Evolutionary conservation across 768 basidiomycete species (phyloP).

Genomic region (Tricholoma saponaceum): DNA sequence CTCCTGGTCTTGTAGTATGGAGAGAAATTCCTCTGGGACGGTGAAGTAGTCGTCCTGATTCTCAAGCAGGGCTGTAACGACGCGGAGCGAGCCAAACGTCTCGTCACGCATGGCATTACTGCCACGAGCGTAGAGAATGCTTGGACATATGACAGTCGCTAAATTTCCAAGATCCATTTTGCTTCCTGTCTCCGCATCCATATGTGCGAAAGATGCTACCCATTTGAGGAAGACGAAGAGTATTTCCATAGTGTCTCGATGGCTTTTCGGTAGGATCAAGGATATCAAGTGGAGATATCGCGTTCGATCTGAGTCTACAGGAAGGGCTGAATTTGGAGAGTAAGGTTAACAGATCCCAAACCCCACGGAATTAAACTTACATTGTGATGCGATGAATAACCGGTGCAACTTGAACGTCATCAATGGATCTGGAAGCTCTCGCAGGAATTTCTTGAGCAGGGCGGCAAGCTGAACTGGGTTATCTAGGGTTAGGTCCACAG

Average conservation of each 20-base stretch:
- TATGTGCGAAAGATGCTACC: conserved; percentile 98
- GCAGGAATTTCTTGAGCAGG: conserved; percentile 92
- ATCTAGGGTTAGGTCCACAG: conserved; percentile 90
- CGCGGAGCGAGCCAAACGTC: conserved; percentile 85
- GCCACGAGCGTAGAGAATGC: conserved; percentile 88
- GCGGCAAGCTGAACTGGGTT: conserved; percentile 98
- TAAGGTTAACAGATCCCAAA: conserved; percentile 3
- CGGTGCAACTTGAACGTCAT: conserved; percentile 93
- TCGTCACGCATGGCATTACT: conserved; percentile 88
- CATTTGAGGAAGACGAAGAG: conserved; percentile 98
- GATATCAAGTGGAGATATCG: conserved; percentile 84
- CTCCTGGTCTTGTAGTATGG: conserved; percentile 87
- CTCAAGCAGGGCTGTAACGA: conserved; percentile 83
- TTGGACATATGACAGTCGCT: conserved; percentile 97
- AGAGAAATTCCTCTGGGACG: conserved; percentile 87
- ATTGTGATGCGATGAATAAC: conserved; percentile 81
- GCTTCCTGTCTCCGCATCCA: conserved; percentile 95
- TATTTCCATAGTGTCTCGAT: conserved; percentile 97
- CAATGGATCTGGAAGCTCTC: conserved; percentile 94
- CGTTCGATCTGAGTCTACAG: conserved; percentile 71
- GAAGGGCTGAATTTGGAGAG: conserved; percentile 48
- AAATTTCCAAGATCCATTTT: conserved; percentile 98
- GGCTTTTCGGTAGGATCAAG: conserved; percentile 83
- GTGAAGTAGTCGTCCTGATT: conserved; percentile 93
- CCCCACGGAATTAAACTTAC: conserved; percentile 44